Percentiles rank a stretch among this genome's conserved stretches.
Conservation (phyloP, 805 yeast species). For the Spathaspora sp. region DNA sequence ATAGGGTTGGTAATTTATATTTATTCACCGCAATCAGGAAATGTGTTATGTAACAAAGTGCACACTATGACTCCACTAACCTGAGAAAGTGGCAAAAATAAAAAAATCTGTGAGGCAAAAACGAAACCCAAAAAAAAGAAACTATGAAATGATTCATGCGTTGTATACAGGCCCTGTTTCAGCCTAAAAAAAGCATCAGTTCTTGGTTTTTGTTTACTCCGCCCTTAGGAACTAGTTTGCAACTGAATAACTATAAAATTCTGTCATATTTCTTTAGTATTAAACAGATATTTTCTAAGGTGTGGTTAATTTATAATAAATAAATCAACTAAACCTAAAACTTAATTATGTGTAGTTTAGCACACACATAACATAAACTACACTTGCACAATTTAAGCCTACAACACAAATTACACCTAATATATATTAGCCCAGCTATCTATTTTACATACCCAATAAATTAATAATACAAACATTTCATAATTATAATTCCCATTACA, state of each 20-base stretch:
- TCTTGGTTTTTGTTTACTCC: too few species aligned
- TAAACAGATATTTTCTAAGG: too few species aligned
- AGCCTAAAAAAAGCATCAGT: too few species aligned
- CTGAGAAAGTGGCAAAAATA: not conserved
- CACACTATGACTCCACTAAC: not conserved
- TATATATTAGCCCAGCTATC: not conserved
- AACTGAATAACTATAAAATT: too few species aligned
- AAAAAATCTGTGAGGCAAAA: not conserved
- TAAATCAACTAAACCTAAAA: too few species aligned
- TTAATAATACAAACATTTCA: not conserved
- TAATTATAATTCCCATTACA: not conserved
- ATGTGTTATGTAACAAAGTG: not conserved
- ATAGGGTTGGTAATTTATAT: not conserved
- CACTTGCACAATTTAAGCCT: too few species aligned
- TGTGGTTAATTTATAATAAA: too few species aligned
- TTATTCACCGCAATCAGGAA: not conserved
- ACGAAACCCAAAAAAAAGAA: not conserved
- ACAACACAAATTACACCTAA: too few species aligned
- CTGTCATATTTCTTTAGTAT: too few species aligned
- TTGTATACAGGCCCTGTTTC: not conserved
- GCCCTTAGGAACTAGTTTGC: too few species aligned
- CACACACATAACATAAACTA: too few species aligned
- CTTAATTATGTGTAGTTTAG: too few species aligned
- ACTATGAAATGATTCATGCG: not conserved
- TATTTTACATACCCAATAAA: not conserved